Conservation (phyloP, 2,329 filamentous ascomycete species). For the Cercospora canescens region DNA sequence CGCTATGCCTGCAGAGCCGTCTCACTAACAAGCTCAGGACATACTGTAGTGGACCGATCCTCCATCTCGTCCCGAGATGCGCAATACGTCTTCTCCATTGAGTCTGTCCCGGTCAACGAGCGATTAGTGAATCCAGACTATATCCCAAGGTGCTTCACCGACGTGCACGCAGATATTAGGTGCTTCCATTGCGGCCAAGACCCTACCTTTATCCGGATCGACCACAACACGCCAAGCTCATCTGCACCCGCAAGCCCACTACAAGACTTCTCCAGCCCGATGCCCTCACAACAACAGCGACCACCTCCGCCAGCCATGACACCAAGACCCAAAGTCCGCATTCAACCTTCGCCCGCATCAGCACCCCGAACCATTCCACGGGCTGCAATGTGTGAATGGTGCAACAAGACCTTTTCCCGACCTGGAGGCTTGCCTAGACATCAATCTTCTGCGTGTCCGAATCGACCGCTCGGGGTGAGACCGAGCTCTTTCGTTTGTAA, state of each 20-base stretch:
- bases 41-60: neutral
- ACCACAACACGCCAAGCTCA: neutral
- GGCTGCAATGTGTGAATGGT: neutral
- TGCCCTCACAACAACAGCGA: neutral
- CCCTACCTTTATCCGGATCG: neutral
- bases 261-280: neutral
- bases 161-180: neutral
- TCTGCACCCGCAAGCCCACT: neutral
- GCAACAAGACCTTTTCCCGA: neutral
- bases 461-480: neutral
- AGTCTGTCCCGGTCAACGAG: neutral
- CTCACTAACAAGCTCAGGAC: neutral
- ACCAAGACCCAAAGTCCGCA: neutral
- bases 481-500: neutral
- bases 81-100: neutral
- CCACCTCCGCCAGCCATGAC: neutral
- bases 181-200: neutral
- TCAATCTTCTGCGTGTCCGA: neutral
- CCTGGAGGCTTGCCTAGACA: neutral
- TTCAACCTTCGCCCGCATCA: neutral
- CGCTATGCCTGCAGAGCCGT: neutral
- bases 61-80: neutral
- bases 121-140: neutral
- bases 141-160: neutral
- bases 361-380: neutral